These are phyloP conservation scores for Clarireedia homoeocarpa DNA, from an alignment of 2,329 filamentous ascomycete genomes.

Conservation along the genomic window DNA sequence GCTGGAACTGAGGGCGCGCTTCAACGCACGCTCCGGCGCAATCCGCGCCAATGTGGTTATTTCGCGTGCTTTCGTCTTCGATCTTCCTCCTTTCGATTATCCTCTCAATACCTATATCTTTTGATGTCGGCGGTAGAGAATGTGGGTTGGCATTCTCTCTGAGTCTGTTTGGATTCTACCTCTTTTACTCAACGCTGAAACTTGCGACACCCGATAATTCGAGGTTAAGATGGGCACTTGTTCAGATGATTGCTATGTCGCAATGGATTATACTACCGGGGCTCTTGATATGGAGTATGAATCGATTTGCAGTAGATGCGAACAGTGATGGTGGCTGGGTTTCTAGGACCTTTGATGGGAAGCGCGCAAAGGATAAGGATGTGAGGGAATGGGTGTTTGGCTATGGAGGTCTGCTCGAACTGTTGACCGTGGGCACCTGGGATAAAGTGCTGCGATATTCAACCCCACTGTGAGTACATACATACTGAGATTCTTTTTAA, in stretches of 20 bases:
- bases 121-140: slow-evolving; percentile 93
- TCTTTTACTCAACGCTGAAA: slow-evolving; percentile 74
- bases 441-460: slow-evolving; percentile 84
- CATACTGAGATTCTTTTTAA: too few species aligned
- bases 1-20: slow-evolving; percentile 30
- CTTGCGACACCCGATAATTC: slow-evolving; percentile 74
- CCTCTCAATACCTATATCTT: slow-evolving; percentile 91
- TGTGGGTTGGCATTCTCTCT: slow-evolving; percentile 93
- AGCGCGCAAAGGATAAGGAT: slow-evolving; percentile 56
- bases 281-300: slow-evolving; percentile 89
- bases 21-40: slow-evolving; percentile 39
- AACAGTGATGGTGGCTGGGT: slow-evolving; percentile 68
- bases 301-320: slow-evolving; percentile 90
- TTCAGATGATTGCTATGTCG: slow-evolving; percentile 60
- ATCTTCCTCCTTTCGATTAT: slow-evolving; percentile 87
- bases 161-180: slow-evolving; percentile 82
- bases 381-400: slow-evolving; percentile 84
- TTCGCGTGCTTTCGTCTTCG: slow-evolving; percentile 70
- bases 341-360: slow-evolving; percentile 64
- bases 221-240: slow-evolving; percentile 63
- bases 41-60: slow-evolving; percentile 68
- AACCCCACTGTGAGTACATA: slow-evolving; percentile 54
- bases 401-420: slow-evolving; percentile 74
- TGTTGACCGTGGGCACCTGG: slow-evolving; percentile 75
- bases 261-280: slow-evolving; percentile 84